These are phyloP conservation scores for Eucalyptus sideroxylon DNA, from an alignment of 345 rosid species.

Conservation along the genomic window DNA sequence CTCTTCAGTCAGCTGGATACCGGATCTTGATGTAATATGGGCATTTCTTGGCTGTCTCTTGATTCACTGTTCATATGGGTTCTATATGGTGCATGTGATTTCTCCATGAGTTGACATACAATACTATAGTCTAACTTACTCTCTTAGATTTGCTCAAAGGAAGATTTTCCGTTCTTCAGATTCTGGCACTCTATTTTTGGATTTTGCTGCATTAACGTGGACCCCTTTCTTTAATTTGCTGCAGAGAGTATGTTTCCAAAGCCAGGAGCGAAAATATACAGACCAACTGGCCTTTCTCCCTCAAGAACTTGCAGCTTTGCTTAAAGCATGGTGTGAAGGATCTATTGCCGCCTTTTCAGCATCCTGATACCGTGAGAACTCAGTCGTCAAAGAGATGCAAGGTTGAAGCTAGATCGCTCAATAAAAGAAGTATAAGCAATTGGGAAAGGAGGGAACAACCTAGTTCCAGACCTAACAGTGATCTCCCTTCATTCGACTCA, in stretches of 20 bases:
- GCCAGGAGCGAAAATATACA: slow-evolving; percentile 68
- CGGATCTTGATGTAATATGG: neutral
- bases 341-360: slow-evolving; percentile 81
- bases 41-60: neutral
- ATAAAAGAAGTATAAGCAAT: neutral
- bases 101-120: neutral
- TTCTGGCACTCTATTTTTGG: neutral
- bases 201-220: neutral
- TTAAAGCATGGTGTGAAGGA: slow-evolving; percentile 82
- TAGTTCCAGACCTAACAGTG: neutral
- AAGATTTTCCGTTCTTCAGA: neutral
- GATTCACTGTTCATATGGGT: neutral
- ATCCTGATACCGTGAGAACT: slow-evolving; percentile 21
- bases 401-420: slow-evolving; percentile 8
- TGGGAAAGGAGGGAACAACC: slow-evolving; percentile 2
- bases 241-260: slow-evolving; percentile 83
- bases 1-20: neutral
- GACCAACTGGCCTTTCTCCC: slow-evolving; percentile 89
- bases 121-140: neutral
- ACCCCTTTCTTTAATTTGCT: neutral
- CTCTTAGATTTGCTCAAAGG: neutral
- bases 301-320: slow-evolving; percentile 62
- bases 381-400: slow-evolving; percentile 15
- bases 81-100: neutral
- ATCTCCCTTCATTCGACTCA: neutral